These are phyloP conservation scores for Cladosporium sphaerospermum DNA, from an alignment of 2,329 filamentous ascomycete genomes.

Conservation along the genomic window DNA sequence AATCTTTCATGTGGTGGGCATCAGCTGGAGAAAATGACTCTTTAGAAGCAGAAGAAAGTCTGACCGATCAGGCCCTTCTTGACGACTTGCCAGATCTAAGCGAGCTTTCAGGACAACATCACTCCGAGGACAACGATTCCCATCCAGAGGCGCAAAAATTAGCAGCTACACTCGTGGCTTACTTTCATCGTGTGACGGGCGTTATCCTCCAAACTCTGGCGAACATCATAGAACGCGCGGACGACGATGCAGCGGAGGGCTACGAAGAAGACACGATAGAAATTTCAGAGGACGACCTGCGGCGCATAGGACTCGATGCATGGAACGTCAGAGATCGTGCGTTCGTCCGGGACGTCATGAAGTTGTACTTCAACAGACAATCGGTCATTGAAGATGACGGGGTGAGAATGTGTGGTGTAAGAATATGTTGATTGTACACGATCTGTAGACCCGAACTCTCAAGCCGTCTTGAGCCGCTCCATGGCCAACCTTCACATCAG, in stretches of 20 bases:
- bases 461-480: too few relatives aligned
- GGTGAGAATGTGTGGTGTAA: constrained; percentile 53
- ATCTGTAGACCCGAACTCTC: too few relatives aligned
- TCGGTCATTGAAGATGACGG: constrained; percentile 71
- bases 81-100: constrained; percentile 33
- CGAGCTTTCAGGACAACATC: neutral
- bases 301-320: constrained; percentile 67
- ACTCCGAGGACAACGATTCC: constrained; percentile 11
- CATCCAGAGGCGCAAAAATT: constrained; percentile 27
- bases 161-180: constrained; percentile 69
- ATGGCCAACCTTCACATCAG: too few relatives aligned
- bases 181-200: constrained; percentile 71
- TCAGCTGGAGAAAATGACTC: constrained; percentile 67
- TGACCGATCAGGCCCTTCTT: constrained; percentile 42
- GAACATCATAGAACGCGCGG: constrained; percentile 52
- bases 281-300: constrained; percentile 59
- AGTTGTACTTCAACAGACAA: constrained; percentile 59
- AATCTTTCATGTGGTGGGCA: constrained; percentile 85
- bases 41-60: constrained; percentile 48
- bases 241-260: constrained; percentile 33
- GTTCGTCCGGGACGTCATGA: constrained; percentile 59
- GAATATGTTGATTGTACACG: constrained; percentile 19
- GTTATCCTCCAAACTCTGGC: constrained; percentile 57
- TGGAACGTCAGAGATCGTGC: constrained; percentile 67
- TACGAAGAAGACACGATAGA: constrained; percentile 32